Evolutionary conservation across 352 stramenopile genomes (phyloP).

Genomic region (Thalassiosira mediterranea): DNA sequence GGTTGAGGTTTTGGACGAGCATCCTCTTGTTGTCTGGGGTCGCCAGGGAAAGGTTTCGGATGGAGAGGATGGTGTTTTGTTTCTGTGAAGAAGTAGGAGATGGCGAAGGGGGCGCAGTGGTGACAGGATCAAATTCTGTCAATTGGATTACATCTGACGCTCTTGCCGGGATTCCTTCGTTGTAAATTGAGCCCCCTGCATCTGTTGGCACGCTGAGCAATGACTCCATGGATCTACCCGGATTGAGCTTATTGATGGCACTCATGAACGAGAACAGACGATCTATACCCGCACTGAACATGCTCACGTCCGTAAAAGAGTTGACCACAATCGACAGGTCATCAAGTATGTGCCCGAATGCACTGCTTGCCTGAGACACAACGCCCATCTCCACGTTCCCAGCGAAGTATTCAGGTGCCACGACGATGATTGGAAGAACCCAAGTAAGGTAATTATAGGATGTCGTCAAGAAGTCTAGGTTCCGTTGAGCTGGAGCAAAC

Average conservation of each 20-base stretch:
- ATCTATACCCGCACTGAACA: slow-evolving; percentile 85
- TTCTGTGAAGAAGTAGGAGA: slow-evolving; percentile 46
- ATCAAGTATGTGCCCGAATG: slow-evolving; percentile 87
- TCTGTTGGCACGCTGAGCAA: too few relatives aligned
- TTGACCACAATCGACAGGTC: slow-evolving; percentile 87
- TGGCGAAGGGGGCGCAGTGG: slow-evolving; percentile 31
- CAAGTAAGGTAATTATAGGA: slow-evolving; percentile 83
- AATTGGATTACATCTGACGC: too few relatives aligned
- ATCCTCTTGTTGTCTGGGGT: slow-evolving; percentile 78
- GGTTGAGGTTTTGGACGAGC: slow-evolving; percentile 72
- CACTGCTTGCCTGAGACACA: slow-evolving; percentile 63
- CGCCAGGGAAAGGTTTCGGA: slow-evolving; percentile 60
- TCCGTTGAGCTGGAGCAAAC: slow-evolving; percentile 74
- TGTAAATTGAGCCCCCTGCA: too few relatives aligned
- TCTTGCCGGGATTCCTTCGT: too few relatives aligned
- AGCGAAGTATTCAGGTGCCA: slow-evolving; percentile 86
- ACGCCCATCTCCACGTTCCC: slow-evolving; percentile 81
- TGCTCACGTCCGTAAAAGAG: slow-evolving; percentile 83
- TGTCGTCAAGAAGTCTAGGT: slow-evolving; percentile 88
- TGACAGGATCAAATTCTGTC: slow-evolving; percentile 2
- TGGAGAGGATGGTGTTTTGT: slow-evolving; percentile 53
- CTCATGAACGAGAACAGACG: slow-evolving; percentile 83
- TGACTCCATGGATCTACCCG: slow-evolving; percentile 34
- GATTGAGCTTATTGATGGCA: slow-evolving; percentile 71
- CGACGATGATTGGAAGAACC: slow-evolving; percentile 78